These are phyloP conservation scores for Coniochaeta sp. DNA, from an alignment of 2,329 filamentous ascomycete genomes.

Conservation along the genomic window DNA sequence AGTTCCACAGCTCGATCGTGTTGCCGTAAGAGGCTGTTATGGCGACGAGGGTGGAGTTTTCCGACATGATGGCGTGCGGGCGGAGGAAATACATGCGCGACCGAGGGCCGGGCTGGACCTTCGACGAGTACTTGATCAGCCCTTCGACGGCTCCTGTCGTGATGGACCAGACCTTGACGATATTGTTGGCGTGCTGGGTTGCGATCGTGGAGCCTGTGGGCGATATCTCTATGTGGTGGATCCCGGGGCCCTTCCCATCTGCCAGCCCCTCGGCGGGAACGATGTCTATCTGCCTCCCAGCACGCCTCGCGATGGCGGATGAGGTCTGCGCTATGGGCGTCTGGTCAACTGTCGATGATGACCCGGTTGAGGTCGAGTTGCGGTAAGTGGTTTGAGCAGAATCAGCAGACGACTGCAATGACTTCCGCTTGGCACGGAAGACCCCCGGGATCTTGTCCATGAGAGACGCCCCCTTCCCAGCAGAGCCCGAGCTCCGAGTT, in stretches of 20 bases:
- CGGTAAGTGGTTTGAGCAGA: background rate
- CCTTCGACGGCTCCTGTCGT: background rate
- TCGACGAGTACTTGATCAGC: constrained; percentile 1
- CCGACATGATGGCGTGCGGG: constrained; percentile 3
- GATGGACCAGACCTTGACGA: constrained; percentile 3
- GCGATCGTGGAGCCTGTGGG: background rate
- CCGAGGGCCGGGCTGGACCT: background rate
- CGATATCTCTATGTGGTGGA: constrained; percentile 3
- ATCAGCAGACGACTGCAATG: background rate
- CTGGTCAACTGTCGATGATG: background rate
- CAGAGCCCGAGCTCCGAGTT: background rate
- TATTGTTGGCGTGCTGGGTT: constrained; percentile 3
- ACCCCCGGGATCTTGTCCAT: constrained; percentile 1
- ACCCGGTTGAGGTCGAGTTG: background rate
- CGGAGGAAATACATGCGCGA: constrained; percentile 4
- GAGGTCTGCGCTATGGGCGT: background rate
- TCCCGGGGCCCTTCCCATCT: background rate
- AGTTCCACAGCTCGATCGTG: constrained; percentile 4
- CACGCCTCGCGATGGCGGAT: background rate
- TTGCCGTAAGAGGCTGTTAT: constrained; percentile 3
- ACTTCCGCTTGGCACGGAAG: background rate
- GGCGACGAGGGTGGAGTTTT: background rate
- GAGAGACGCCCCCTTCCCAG: background rate
- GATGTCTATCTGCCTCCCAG: constrained; percentile 1
- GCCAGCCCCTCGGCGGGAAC: constrained; percentile 1